These are phyloP conservation scores for Diplocarpon rosae DNA, from an alignment of 2,329 filamentous ascomycete species.

Conservation along the genomic window DNA sequence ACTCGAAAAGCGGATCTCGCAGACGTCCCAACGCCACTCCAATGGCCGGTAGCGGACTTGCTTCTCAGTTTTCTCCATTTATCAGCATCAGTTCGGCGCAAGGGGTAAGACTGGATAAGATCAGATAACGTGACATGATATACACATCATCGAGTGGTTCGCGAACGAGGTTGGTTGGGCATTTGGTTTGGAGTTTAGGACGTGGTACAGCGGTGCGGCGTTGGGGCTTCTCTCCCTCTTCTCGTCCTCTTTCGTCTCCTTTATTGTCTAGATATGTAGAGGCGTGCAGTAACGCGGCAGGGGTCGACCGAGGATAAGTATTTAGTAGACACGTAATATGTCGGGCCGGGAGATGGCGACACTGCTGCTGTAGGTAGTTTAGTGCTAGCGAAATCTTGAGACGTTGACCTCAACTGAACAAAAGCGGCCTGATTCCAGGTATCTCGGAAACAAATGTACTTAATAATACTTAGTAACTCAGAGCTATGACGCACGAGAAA, in stretches of 20 bases:
- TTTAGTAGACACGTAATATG: no score
- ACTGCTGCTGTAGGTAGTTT: not conserved
- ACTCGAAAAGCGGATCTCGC: conserved; percentile 3
- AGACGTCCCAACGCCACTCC: conserved; percentile 8
- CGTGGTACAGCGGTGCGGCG: not conserved
- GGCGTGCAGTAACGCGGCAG: no score
- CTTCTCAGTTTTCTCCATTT: not conserved
- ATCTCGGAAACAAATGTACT: no score
- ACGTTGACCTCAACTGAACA: not conserved
- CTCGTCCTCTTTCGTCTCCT: not conserved
- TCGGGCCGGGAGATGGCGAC: not conserved
- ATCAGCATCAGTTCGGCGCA: conserved; percentile 10
- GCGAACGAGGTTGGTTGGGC: conserved; percentile 1
- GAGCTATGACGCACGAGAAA: no score
- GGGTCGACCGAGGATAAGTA: no score
- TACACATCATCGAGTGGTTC: conserved; percentile 7
- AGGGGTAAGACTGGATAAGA: conserved; percentile 8
- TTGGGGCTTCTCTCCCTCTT: not conserved
- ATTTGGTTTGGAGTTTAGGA: conserved; percentile 16
- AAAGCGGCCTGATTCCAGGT: no score
- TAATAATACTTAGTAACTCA: no score
- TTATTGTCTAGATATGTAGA: no score
- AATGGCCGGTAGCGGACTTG: conserved; percentile 9
- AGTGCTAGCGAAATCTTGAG: not conserved
- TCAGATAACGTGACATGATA: conserved; percentile 1